Base-by-base conservation (phyloP, 2,329 filamentous ascomycete species). In the Colletotrichum sp. region DNA sequence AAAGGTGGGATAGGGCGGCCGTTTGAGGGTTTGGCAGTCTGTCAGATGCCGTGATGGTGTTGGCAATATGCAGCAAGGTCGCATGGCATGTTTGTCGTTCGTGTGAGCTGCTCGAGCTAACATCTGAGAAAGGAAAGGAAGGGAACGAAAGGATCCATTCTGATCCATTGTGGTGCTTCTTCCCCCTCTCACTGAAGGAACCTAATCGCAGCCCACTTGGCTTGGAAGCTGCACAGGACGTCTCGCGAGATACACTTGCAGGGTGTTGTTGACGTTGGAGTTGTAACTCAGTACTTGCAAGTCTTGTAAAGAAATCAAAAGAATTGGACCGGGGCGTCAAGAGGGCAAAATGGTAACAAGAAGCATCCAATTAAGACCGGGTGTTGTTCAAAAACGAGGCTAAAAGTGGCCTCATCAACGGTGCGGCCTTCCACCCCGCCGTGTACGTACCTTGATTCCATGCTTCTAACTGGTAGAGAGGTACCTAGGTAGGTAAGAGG, bases 321-420 rank as follows among this genome's bases (percentile, higher is more conserved):
- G 43, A 48, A 21, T 7, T 21, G 43, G 43, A 52, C 43, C 43
- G 43, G n/a, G 43, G 43, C 43, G 43, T 52, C n/a, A 7, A 24
- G 36, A 66, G 24, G 36, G 26, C 18, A 28, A 52, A 18, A 28
- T 52, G 24, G 21, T 39, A 32, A 32, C 21, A 59, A 52, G 43
- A 52, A 52, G 43, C 43, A 21, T 52, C 43, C 32, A 57, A 34
- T 55, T 18, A 61, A 36, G 30, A 5, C 28, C 16, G 60, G n/a
- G 24, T 71, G 39, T 60, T 59, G 67, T 39, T 59, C 21, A 59
- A 65, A 52, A 70, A 60, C 59, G 60, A 74, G 26, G 60, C 68
- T 69, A 75, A 73, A 69, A 65, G 59, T 75, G 72, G 72, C 55
- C 73, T 75, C 69, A 68, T 68, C 69, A 68, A 68, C 52, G 55